A percentile compares a stretch with the other conserved stretches of the same genome.
Evolutionary conservation across 306 rosid genomes (phyloP).

Genomic region (Glycine soja): DNA sequence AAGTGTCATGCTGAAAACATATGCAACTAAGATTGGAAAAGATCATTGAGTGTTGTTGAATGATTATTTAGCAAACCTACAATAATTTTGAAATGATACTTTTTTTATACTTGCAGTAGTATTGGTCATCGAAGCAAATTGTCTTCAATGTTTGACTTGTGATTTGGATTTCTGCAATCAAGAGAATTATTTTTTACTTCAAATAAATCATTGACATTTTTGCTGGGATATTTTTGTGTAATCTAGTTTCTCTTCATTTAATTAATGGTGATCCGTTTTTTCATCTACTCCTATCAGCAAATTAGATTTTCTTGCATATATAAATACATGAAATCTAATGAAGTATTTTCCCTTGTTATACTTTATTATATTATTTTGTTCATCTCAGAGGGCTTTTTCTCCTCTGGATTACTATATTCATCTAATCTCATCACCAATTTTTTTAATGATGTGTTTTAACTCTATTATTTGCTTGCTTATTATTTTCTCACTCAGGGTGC

Average conservation of each 20-base stretch:
- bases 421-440: slow-evolving; percentile 3
- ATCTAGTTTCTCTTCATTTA: slow-evolving; percentile 5
- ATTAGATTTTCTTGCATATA: background rate
- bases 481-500: slow-evolving; percentile 64
- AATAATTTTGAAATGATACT: slow-evolving; percentile 4
- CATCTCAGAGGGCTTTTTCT: background rate
- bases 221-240: background rate
- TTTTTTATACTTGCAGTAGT: background rate
- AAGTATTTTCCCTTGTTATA: slow-evolving; percentile 1
- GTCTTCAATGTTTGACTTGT: slow-evolving; percentile 7
- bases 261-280: background rate
- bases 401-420: slow-evolving; percentile 3
- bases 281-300: background rate
- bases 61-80: slow-evolving; percentile 21
- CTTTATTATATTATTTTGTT: background rate
- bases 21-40: slow-evolving; percentile 2
- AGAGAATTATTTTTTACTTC: background rate
- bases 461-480: slow-evolving; percentile 46
- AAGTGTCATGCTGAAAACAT: slow-evolving; percentile 23
- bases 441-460: slow-evolving; percentile 38
- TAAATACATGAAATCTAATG: background rate
- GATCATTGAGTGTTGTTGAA: slow-evolving; percentile 5
- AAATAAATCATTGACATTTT: background rate
- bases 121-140: slow-evolving; percentile 26
- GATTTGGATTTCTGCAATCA: background rate